Conservation (phyloP, 371 early-diverging fungal species). For the Cokeromyces recurvatus region DNA sequence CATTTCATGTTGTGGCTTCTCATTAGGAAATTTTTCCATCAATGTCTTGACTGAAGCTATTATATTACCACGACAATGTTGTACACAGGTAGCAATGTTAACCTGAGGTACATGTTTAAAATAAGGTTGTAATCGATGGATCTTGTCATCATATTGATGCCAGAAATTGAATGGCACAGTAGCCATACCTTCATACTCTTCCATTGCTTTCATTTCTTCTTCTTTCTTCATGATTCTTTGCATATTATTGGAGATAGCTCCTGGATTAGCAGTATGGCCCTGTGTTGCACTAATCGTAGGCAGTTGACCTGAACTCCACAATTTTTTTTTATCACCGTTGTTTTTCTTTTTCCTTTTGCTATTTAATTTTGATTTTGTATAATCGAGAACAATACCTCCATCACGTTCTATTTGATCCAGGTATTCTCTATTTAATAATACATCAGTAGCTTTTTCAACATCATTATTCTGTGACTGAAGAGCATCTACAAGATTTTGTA, state of each 20-base stretch:
- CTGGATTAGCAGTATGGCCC: slow-evolving; percentile 1
- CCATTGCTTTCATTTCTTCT: slow-evolving; percentile 6
- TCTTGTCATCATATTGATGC: slow-evolving; percentile 29
- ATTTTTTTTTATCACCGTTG: background rate
- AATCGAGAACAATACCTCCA: background rate
- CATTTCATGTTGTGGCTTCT: slow-evolving; percentile 13
- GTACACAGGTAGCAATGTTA: slow-evolving; percentile 9
- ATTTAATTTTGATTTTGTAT: background rate
- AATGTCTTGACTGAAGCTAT: slow-evolving; percentile 17
- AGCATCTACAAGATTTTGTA: slow-evolving; percentile 11
- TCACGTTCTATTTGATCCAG: too few relatives aligned
- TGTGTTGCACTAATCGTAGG: background rate
- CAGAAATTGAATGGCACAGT: slow-evolving; percentile 32
- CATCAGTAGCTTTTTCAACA: slow-evolving; percentile 35
- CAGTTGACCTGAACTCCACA: slow-evolving; percentile 15
- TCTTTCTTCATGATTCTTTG: slow-evolving; percentile 1
- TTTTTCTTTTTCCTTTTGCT: slow-evolving; percentile 9
- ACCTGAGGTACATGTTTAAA: slow-evolving; percentile 10
- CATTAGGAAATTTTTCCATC: slow-evolving; percentile 17
- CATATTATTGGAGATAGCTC: slow-evolving; percentile 1
- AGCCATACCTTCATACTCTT: slow-evolving; percentile 9
- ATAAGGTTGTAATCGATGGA: background rate
- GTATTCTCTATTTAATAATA: slow-evolving; percentile 22
- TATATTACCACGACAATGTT: slow-evolving; percentile 17
- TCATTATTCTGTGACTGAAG: slow-evolving; percentile 25